Base-by-base conservation (phyloP, 179 eudicot species). In the Vitellaria paradoxa region DNA sequence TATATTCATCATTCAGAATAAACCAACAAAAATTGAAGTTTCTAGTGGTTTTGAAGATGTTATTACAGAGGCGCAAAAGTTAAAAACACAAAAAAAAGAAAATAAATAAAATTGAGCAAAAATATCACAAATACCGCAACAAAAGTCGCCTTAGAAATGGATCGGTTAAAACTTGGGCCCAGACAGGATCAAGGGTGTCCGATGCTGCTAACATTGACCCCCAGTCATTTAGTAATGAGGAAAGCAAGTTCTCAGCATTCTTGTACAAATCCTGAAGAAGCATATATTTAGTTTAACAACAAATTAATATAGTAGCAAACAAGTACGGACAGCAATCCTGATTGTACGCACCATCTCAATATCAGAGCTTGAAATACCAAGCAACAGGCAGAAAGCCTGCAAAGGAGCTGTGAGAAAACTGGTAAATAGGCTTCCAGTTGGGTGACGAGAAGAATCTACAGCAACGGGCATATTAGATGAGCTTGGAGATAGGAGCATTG, bases 141-240 rank as follows among this genome's bases (percentile, higher is more conserved):
- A 94, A 78, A 77, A 90, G 91, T 47, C 97, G 91, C 78, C 94
- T 88, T 65, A 94, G 88, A 77, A 94, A 93, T 42, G 97, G 98
- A 85, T 94, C 98, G 60, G 83, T 77, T 70, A 93, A 85, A 78
- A 87, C 84, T 84, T 91, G 97, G 55, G 91, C 87, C 98, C 98
- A 93, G 67, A 85, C 93, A 84, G 97, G 89, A 86, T 91, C 86
- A 76, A 94, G 94, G 72, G 75, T 74, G 79, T 89, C 84, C 40
- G 90, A 88, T 60, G 87, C 64, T 46, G 92, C 91, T 79, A 94
- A 79, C 60, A 73, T 76, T 72, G 78, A 80, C 11, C 97, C 98
- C 94, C 92, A 89, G 5, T 88, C 83, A 79, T 85, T 85, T 69
- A 91, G 73, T 73, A 89, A 77, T 55, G 93, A 87, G 61, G 90